Base-by-base conservation (phyloP, 768 basidiomycete species). In the Agrocybe pediades region DNA sequence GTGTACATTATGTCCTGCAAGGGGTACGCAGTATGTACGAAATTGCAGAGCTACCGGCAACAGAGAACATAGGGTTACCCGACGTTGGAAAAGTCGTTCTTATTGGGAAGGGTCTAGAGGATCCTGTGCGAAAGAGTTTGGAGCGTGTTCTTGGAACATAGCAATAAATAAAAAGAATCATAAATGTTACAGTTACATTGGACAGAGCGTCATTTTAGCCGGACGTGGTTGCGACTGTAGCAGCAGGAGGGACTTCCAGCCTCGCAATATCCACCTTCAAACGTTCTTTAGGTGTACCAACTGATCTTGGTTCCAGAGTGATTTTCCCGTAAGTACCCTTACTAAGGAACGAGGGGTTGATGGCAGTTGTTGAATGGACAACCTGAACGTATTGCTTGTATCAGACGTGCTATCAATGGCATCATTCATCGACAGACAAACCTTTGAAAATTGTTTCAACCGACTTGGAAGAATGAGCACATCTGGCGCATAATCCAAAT, bases 21-120 rank as follows among this genome's bases (percentile, higher is more conserved):
- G 97, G 95, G 2, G 97, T 99, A 11, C 77, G 92, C 59, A 92
- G 76, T 60, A 79, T 98, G 68, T 99, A 95, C 65, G 96, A 99
- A 61, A 80, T 95, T 13, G 65, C 68, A 0, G 69, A 76, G 46
- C 72, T 85, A 36, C 74, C 73, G 49, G 53, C 42, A 1, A 46
- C 46, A 23, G 63, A 62, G n/a, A 58, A 53, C 44, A 51, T 83
- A 21, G 85, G 81, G 1, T 65, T 86, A 29, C 82, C 83, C 0
- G 81, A 83, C 44, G 69, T 70, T 15, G 92, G 93, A 21, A 96
- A 95, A 71, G 65, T 96, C 20, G 90, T 95, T 2, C 78, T 96
- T 54, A 95, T 96, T 42, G 94, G 94, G 9, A 90, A 88, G 64
- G 90, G 90, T 1, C 67, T 96, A 40, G 75, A 80, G 54, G 78